Evolutionary conservation across 129 eudicot species (phyloP).

Genomic region (Artemisia tridentata): DNA sequence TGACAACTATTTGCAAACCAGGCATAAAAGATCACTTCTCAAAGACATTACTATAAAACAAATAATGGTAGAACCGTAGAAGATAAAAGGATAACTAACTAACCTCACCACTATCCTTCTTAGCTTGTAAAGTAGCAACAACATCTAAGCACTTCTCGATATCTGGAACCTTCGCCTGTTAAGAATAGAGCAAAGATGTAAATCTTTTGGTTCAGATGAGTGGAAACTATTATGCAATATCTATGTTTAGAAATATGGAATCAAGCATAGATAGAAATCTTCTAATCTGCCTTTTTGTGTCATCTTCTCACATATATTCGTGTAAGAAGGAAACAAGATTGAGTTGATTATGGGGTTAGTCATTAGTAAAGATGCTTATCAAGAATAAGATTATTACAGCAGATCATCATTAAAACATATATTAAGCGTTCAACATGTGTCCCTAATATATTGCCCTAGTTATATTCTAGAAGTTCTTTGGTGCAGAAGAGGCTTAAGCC

Average conservation of each 20-base stretch:
- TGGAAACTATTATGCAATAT: neutral
- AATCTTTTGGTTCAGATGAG: neutral
- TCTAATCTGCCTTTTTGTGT: neutral
- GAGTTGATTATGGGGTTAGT: neutral
- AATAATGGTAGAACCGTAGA: neutral
- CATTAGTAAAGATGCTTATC: neutral
- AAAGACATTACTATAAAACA: constrained; percentile 10
- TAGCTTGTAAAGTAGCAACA: constrained; percentile 85
- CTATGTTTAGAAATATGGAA: neutral
- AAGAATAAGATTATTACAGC: neutral
- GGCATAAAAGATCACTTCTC: constrained; percentile 5
- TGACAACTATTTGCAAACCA: neutral
- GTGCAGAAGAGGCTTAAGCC: too few relatives aligned
- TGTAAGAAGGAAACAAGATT: neutral
- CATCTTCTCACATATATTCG: neutral
- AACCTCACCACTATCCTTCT: constrained; percentile 90
- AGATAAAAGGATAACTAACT: constrained; percentile 24
- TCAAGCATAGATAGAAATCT: neutral
- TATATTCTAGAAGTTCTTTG: too few relatives aligned
- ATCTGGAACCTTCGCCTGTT: constrained; percentile 95
- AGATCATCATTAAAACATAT: too few relatives aligned
- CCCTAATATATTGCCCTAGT: too few relatives aligned
- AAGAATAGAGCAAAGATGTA: neutral
- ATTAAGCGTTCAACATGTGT: too few relatives aligned
- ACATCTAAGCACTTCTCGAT: constrained; percentile 97